Conservation (phyloP, 2,329 filamentous ascomycete genomes). For the Fusarium nygamai region DNA sequence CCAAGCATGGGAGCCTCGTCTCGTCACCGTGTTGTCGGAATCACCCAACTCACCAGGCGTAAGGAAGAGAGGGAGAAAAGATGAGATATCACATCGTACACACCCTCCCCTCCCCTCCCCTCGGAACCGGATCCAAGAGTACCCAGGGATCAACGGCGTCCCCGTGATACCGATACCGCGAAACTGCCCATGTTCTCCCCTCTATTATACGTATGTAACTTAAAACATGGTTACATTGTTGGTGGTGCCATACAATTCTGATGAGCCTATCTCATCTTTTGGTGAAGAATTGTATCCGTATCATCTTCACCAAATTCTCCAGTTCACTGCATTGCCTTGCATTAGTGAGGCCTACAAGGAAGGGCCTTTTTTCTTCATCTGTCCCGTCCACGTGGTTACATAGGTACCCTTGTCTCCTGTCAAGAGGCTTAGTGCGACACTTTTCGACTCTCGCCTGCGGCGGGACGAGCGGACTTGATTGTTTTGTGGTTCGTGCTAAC, state of each 20-base stretch:
- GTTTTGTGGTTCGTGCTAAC: conserved; percentile 9
- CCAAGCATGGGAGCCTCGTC: conserved; percentile 31
- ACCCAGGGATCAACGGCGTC: conserved; percentile 7
- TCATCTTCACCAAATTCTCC: not conserved
- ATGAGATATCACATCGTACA: conserved; percentile 2
- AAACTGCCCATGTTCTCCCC: conserved; percentile 18
- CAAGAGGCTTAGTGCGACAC: conserved; percentile 12
- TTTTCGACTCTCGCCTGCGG: not conserved
- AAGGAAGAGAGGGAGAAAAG: conserved; percentile 8
- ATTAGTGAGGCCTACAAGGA: conserved; percentile 3
- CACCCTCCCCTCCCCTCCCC: not conserved
- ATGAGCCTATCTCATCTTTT: not conserved
- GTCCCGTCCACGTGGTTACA: conserved; percentile 19
- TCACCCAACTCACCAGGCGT: conserved; percentile 13
- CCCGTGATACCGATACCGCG: conserved; percentile 15
- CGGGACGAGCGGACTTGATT: conserved; percentile 5
- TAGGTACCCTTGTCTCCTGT: conserved; percentile 20
- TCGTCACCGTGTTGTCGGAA: conserved; percentile 35
- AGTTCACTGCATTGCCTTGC: not conserved
- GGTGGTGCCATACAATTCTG: not conserved
- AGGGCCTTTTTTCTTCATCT: not conserved
- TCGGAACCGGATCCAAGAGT: conserved; percentile 9
- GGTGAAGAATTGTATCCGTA: not conserved
- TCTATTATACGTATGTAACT: not conserved
- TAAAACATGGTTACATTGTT: conserved; percentile 5